Conservation (phyloP, 768 basidiomycete species). For the Lactarius pseudohatsudake region DNA sequence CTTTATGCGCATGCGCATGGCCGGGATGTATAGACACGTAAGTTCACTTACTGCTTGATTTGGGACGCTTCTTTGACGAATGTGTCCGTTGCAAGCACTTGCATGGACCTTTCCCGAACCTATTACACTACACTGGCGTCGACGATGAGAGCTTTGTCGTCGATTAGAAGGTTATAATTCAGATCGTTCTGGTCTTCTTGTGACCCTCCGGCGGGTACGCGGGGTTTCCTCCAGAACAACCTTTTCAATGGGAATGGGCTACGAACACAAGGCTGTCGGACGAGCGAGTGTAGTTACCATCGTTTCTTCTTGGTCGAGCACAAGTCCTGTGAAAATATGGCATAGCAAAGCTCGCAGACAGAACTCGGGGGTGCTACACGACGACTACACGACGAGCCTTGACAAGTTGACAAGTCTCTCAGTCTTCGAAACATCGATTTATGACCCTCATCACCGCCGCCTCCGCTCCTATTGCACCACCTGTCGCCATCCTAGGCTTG, state of each 20-base stretch:
- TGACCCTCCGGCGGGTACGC: neutral
- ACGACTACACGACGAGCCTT: too few species aligned
- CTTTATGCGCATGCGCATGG: constrained; percentile 58
- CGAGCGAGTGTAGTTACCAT: neutral
- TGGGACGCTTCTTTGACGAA: constrained; percentile 1
- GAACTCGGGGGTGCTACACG: too few species aligned
- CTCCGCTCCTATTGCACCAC: neutral
- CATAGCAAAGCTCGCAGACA: neutral
- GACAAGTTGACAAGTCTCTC: neutral
- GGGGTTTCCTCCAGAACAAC: neutral
- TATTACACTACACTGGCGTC: constrained; percentile 50
- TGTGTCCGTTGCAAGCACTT: constrained; percentile 43
- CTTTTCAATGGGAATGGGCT: neutral
- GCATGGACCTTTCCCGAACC: constrained; percentile 54
- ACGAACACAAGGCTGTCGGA: neutral
- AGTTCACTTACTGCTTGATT: constrained; percentile 33
- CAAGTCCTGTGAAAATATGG: neutral
- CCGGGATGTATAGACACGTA: constrained; percentile 55
- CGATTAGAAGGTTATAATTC: constrained; percentile 1
- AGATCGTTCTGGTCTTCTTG: neutral
- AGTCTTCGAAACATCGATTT: neutral
- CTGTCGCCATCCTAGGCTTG: too few species aligned
- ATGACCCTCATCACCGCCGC: neutral
- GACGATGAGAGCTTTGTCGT: constrained; percentile 6
- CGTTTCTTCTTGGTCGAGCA: neutral